Evolutionary conservation across 805 yeast genomes (phyloP), one percentile per base, ranked within the genome.

Genomic region (Starmerella riodocensis): DNA sequence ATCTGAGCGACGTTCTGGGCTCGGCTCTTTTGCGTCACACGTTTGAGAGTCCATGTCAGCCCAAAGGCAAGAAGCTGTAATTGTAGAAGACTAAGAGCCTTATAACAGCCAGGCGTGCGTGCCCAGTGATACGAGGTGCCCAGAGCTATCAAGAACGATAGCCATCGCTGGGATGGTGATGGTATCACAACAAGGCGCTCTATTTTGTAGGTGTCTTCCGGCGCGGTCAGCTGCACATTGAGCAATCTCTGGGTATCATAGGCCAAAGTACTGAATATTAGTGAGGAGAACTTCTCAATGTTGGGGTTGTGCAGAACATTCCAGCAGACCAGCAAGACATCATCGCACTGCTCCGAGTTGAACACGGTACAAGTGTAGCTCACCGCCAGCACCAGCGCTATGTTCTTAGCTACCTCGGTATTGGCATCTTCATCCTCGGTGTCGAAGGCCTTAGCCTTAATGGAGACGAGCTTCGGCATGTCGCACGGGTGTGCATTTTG

Each of bases 181-280:
- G 88, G 88, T 50, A 76, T 76, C 16, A 77, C 76, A 29, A 83
- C 60, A 44, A 82, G 63, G 52, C 77, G 76, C 52, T 83, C 94
- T 2, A 79, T 74, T 35, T 76, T 42, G 14, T 41, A 79, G 17
- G 52, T 53, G 40, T 82, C 94, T 39, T 74, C 72, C 6, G 76
- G 69, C 34, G 74, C 72, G 52, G 78, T 81, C 39, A 83, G 65
- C 24, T 75, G 73, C 51, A 83, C 76, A 51, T 74, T 78, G 44
- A 84, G 69, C 1, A 91, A 76, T n/a, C 75, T 60, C 53, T 83
- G 93, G 2, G 77, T 66, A 53, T 84, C 94, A 39, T 70, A 64
- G 14, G 78, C 54, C 3, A 78, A 58, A 1, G 70, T 59, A 7
- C 57, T 56, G 50, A 57, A 62, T 28, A 65, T 64, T 49, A 59